Evolutionary conservation across 805 yeast genomes (phyloP).

Genomic region (Saturnispora sanitii): DNA sequence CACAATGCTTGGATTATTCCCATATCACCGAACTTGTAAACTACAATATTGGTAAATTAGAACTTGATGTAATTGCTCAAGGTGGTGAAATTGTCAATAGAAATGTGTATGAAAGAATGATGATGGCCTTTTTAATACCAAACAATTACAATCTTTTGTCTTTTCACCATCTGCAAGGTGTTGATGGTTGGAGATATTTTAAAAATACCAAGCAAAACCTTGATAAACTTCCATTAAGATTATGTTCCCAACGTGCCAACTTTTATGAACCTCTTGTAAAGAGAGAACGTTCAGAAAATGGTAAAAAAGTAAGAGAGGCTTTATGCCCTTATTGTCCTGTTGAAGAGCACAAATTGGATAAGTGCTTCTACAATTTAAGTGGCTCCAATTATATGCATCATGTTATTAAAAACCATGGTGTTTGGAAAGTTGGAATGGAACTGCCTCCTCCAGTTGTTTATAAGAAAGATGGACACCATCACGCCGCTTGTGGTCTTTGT

Average conservation of each 20-base stretch:
- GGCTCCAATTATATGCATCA: conserved; percentile 26
- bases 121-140: conserved; percentile 4
- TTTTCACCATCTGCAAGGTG: background rate
- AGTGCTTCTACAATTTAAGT: conserved; percentile 18
- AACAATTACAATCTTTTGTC: conserved; percentile 2
- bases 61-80: too few species aligned
- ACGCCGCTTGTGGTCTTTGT: background rate
- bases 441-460: conserved; percentile 21
- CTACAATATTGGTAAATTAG: too few species aligned
- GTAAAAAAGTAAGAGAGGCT: conserved; percentile 19
- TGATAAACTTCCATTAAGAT: conserved; percentile 7
- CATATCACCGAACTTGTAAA: too few species aligned
- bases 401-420: conserved; percentile 26
- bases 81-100: background rate
- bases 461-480: background rate
- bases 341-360: conserved; percentile 1
- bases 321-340: conserved; percentile 25
- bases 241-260: conserved; percentile 6
- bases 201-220: conserved; percentile 3
- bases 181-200: conserved; percentile 8
- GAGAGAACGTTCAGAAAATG: conserved; percentile 10
- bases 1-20: too few species aligned
- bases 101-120: background rate
- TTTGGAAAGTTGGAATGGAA: conserved; percentile 23
- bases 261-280: conserved; percentile 17